Conservation (phyloP, 1,139 yeast species). For the Geotrichum fermentans region DNA sequence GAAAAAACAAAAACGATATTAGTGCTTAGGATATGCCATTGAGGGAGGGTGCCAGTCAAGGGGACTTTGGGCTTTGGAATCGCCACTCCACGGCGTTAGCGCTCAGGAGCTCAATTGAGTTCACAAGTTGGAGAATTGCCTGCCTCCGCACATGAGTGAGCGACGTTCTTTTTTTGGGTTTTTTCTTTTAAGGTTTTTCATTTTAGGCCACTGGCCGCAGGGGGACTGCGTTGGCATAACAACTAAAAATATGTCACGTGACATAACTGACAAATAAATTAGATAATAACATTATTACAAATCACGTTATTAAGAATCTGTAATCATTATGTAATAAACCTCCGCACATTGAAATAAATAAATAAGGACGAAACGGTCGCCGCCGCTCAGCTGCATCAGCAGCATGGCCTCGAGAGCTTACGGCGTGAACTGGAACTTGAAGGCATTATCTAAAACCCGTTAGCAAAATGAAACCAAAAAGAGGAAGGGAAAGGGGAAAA, state of each 20-base stretch:
- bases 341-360: neutral
- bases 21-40: no score
- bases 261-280: no score
- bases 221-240: no score
- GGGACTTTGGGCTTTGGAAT: no score
- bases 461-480: neutral
- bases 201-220: no score
- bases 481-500: neutral
- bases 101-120: neutral
- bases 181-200: no score
- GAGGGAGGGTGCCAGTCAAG: no score
- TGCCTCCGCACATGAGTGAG: no score
- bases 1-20: neutral
- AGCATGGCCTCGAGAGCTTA: neutral
- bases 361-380: neutral
- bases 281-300: neutral
- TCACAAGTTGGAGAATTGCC: no score
- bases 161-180: no score
- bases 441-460: conserved; percentile 31
- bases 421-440: conserved; percentile 36
- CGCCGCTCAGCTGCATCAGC: neutral
- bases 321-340: neutral
- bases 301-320: neutral
- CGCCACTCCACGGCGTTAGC: no score
- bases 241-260: no score